These are phyloP conservation scores for Floccularia luteovirens DNA, from an alignment of 768 basidiomycete species.

Conservation along the genomic window DNA sequence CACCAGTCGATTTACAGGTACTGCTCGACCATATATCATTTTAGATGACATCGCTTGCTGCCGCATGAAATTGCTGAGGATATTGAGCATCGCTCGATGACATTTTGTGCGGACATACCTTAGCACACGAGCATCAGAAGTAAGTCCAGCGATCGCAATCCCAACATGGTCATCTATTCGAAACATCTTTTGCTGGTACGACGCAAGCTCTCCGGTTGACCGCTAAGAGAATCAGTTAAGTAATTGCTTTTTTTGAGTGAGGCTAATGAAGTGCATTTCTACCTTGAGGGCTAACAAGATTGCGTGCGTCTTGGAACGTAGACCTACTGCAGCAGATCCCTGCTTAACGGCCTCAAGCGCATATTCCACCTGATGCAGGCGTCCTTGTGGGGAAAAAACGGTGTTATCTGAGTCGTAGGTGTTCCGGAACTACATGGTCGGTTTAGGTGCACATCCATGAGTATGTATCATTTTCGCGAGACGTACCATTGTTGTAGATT, in stretches of 20 bases:
- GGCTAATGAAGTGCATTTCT: slow-evolving; percentile 11
- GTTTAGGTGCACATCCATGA: slow-evolving; percentile 16
- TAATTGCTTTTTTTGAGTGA: neutral
- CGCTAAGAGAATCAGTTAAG: slow-evolving; percentile 42
- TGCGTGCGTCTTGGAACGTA: slow-evolving; percentile 93
- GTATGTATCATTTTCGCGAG: slow-evolving; percentile 1
- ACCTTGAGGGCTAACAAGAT: slow-evolving; percentile 92
- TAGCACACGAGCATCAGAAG: slow-evolving; percentile 94
- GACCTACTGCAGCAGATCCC: slow-evolving; percentile 96
- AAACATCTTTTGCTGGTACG: slow-evolving; percentile 99
- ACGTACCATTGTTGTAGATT: slow-evolving; percentile 27
- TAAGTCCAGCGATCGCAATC: slow-evolving; percentile 99
- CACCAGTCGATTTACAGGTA: slow-evolving; percentile 92
- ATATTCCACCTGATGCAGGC: slow-evolving; percentile 97
- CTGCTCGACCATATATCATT: slow-evolving; percentile 93
- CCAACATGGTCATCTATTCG: slow-evolving; percentile 99
- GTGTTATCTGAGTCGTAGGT: slow-evolving; percentile 99
- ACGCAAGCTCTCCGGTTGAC: slow-evolving; percentile 95
- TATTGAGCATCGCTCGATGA: neutral
- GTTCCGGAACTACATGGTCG: slow-evolving; percentile 68
- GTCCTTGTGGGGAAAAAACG: slow-evolving; percentile 93
- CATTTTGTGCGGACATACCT: slow-evolving; percentile 46
- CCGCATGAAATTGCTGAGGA: slow-evolving; percentile 91
- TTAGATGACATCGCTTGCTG: slow-evolving; percentile 95
- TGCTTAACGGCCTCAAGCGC: slow-evolving; percentile 99